A percentile compares a stretch with the other conserved stretches of the same genome.
Conservation (phyloP, 139 green algal species). For the Coccomyxa sp. region DNA sequence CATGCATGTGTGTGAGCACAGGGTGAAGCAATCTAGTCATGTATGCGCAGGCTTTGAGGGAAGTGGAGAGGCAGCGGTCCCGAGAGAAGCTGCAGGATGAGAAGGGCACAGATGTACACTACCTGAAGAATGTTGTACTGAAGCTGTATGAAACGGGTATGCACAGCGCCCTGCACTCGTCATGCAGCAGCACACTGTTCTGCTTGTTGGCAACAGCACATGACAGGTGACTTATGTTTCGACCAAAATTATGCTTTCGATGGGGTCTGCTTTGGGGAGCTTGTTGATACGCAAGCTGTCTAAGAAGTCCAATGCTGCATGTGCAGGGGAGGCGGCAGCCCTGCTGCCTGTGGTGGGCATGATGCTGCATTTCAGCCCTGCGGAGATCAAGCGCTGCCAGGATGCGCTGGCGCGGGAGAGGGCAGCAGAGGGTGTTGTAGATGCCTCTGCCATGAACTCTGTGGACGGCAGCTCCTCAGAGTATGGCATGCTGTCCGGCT, state of each 20-base stretch:
- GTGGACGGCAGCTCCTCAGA: background rate
- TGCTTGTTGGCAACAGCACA: too few relatives aligned
- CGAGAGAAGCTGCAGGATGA: conserved; percentile 24
- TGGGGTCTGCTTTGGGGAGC: too few relatives aligned
- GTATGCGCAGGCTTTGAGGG: conserved; percentile 28
- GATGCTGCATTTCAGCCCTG: conserved; percentile 49
- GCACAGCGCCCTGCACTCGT: too few relatives aligned
- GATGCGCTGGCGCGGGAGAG: conserved; percentile 12
- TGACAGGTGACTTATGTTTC: too few relatives aligned
- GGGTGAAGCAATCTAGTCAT: too few relatives aligned
- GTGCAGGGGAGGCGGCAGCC: conserved; percentile 31
- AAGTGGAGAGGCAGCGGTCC: conserved; percentile 35
- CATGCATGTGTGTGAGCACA: too few relatives aligned
- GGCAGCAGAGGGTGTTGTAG: background rate
- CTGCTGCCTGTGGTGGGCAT: conserved; percentile 46
- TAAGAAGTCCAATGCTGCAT: too few relatives aligned
- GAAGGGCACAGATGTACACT: conserved; percentile 41
- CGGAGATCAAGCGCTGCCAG: conserved; percentile 36
- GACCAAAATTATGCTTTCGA: too few relatives aligned
- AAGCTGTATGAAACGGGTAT: conserved; percentile 52
- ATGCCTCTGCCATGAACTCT: background rate
- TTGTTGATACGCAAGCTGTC: too few relatives aligned
- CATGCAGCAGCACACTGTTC: too few relatives aligned
- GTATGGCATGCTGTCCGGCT: conserved; percentile 21
- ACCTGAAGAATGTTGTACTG: conserved; percentile 57